Percentiles rank a stretch among this genome's conserved stretches.
Evolutionary conservation across 2,329 filamentous ascomycete species (phyloP).

Genomic region (Acarospora socialis): DNA sequence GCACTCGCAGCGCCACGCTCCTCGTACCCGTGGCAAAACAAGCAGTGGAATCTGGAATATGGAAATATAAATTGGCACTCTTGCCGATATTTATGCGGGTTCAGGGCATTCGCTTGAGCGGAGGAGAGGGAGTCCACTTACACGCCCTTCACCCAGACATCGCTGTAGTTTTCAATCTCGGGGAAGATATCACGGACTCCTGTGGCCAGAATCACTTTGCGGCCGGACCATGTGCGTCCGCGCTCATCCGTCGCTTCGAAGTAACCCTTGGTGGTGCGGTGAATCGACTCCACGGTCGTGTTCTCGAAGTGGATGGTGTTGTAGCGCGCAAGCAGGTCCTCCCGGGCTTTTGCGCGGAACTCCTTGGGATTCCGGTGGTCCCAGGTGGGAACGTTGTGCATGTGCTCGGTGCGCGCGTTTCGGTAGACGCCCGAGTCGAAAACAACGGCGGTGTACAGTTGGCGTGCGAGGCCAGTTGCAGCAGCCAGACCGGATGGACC

Average conservation of each 20-base stretch:
- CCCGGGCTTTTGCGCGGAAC: slow-evolving; percentile 40
- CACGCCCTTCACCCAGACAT: slow-evolving; percentile 41
- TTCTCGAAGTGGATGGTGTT: slow-evolving; percentile 19
- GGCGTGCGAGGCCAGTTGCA: slow-evolving; percentile 44
- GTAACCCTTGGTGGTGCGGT: slow-evolving; percentile 1
- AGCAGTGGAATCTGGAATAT: slow-evolving; percentile 37
- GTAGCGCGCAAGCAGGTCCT: slow-evolving; percentile 27
- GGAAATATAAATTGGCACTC: slow-evolving; percentile 6
- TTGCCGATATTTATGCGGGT: slow-evolving; percentile 6
- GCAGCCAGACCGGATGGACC: slow-evolving; percentile 42
- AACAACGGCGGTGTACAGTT: slow-evolving; percentile 39
- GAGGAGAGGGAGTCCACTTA: no score
- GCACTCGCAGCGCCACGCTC: slow-evolving; percentile 34
- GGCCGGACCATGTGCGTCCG: slow-evolving; percentile 32
- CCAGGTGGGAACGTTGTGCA: slow-evolving; percentile 42
- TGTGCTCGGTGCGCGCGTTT: slow-evolving; percentile 41
- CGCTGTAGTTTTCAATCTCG: slow-evolving; percentile 38
- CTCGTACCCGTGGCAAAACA: slow-evolving; percentile 48
- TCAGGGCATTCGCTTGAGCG: slow-evolving; percentile 7
- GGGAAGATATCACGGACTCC: slow-evolving; percentile 39
- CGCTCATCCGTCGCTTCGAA: slow-evolving; percentile 4
- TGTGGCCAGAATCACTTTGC: slow-evolving; percentile 41
- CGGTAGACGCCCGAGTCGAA: slow-evolving; percentile 47
- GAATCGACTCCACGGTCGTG: slow-evolving; percentile 1
- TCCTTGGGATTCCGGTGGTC: slow-evolving; percentile 40